Conservation (phyloP, 2,329 filamentous ascomycete genomes). For the Colletotrichum orbiculare region DNA sequence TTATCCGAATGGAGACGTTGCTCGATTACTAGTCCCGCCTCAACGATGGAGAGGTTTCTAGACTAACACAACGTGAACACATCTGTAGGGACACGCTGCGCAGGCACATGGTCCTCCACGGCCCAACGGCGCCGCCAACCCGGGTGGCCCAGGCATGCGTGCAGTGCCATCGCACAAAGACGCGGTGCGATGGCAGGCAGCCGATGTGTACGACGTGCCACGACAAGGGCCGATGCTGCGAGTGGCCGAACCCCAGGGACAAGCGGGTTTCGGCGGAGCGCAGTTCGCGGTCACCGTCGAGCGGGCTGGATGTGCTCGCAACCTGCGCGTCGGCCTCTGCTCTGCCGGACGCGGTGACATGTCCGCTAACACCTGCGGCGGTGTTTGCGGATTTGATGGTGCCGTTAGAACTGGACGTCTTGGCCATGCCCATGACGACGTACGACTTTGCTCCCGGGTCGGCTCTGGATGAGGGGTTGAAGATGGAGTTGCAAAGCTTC, state of each 20-base stretch:
- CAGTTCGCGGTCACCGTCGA: no score
- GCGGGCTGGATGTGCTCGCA: no score
- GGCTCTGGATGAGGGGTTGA: conserved; percentile 10
- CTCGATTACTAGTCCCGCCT: no score
- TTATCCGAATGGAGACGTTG: neutral
- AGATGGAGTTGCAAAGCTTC: conserved; percentile 11
- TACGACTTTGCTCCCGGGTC: conserved; percentile 6
- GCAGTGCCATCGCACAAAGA: conserved; percentile 30
- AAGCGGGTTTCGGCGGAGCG: neutral
- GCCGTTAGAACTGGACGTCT: conserved; percentile 3
- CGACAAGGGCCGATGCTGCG: conserved; percentile 23
- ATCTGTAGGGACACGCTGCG: conserved; percentile 26
- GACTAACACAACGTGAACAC: conserved; percentile 4
- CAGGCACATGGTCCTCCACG: conserved; percentile 32
- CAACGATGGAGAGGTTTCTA: neutral
- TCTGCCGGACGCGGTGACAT: no score
- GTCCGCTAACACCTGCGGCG: no score
- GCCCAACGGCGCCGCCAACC: conserved; percentile 26
- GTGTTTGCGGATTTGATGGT: neutral
- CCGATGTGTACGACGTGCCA: conserved; percentile 24
- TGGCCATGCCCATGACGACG: neutral
- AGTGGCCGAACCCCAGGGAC: conserved; percentile 19
- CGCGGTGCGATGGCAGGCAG: conserved; percentile 30
- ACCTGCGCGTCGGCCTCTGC: no score
- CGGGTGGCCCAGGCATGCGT: conserved; percentile 31